Evolutionary conservation across 2,329 filamentous ascomycete species (phyloP), one percentile per base, ranked within the genome.

Genomic region (Stagonosporopsis rhizophila): DNA sequence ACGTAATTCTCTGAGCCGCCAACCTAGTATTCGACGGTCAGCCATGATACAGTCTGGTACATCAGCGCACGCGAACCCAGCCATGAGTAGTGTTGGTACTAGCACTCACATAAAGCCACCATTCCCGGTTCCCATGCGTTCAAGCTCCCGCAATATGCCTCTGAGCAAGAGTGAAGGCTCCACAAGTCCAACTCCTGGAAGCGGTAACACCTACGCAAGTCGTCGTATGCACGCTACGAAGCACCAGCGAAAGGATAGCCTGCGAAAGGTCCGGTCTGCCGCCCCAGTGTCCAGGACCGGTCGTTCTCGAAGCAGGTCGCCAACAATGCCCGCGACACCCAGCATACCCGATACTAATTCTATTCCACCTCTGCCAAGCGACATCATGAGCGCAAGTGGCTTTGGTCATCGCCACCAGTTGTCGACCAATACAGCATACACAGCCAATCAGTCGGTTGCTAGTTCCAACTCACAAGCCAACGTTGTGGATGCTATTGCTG

Each of bases 401-500:
- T 66, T 74, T 60, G 61, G 76, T 20, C 82, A 84, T 65, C 81
- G 81, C 47, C 82, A 85, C 42, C 84, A 89, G 62, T 79, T 83
- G 15, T 90, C 88, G 2, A 85, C 82, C 9, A 86, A 80, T 58
- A 88, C 86, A 1, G 78, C 78, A 2, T 82, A 83, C 59, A 87
- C 85, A 1, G 80, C 79, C 27, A 80, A 78, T 56, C 82, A 82
- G 37, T 88, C 84, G 4, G 80, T 83, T 51, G 82, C 80, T 38
- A 87, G 83, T 64, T 79, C 81, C 11, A 83, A 85, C 27, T 88
- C 92, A 64, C 85, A 88, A 39, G 89, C 89, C 0, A 89, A 87
- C 40, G 91, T 98, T 14, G 94, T 99, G 6, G 95, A 98, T 78
- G 92, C 95, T 3, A 98, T 99, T 75, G 93, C 95, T 1, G 93